Conservation (phyloP, 2,329 filamentous ascomycete species). For the Claviceps fusiformis region DNA sequence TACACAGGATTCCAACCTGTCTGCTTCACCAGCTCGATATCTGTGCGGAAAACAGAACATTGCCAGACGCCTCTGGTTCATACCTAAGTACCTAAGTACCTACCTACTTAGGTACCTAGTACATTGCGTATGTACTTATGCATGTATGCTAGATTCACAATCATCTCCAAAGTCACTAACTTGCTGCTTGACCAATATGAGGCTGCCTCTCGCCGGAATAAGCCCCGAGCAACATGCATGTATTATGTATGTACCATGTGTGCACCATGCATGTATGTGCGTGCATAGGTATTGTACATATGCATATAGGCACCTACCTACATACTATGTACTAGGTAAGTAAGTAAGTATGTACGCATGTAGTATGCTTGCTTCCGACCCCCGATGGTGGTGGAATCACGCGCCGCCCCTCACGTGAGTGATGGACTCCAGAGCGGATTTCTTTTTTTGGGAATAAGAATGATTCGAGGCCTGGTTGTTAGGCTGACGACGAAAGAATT, state of each 20-base stretch:
- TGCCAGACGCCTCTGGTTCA: not conserved
- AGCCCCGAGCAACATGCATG: not conserved
- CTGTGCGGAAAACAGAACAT: not conserved
- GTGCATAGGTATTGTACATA: too few relatives aligned
- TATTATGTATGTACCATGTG: not conserved
- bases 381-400: not conserved
- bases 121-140: not conserved
- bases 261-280: too few relatives aligned
- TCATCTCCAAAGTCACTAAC: not conserved
- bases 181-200: not conserved
- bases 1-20: not conserved
- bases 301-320: too few relatives aligned
- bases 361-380: not conserved
- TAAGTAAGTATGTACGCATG: not conserved
- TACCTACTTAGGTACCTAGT: too few relatives aligned
- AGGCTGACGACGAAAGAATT: not conserved
- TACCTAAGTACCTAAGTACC: not conserved
- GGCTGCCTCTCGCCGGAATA: not conserved
- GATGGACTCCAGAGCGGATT: not conserved
- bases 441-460: not conserved
- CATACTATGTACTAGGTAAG: too few relatives aligned
- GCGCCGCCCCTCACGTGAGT: not conserved
- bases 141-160: not conserved
- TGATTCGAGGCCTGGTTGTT: not conserved
- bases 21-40: not conserved